Evolutionary conservation across 2,329 filamentous ascomycete genomes (phyloP).

Genomic region (Aspergillus texensis): DNA sequence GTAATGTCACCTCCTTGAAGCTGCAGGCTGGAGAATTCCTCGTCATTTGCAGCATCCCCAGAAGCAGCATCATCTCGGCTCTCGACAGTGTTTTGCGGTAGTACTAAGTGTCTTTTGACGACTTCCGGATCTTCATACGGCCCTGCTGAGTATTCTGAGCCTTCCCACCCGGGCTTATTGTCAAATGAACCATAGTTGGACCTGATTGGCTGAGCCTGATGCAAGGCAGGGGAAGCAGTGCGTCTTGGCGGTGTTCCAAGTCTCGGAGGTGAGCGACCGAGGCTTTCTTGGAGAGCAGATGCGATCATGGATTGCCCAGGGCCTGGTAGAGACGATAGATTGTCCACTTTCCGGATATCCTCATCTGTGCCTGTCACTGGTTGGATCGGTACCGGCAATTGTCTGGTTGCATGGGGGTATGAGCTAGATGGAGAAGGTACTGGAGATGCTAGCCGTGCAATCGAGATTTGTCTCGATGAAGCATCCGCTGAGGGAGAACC

Average conservation of each 20-base stretch:
- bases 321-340: constrained; percentile 65
- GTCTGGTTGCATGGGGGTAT: constrained; percentile 35
- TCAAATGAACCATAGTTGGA: constrained; percentile 88
- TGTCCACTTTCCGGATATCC: constrained; percentile 62
- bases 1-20: constrained; percentile 95
- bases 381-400: constrained; percentile 45
- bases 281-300: constrained; percentile 76
- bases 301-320: constrained; percentile 87
- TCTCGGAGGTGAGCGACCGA: constrained; percentile 55
- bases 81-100: constrained; percentile 56
- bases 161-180: constrained; percentile 58
- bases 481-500: constrained; percentile 46
- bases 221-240: constrained; percentile 61
- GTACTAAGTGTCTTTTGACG: constrained; percentile 83
- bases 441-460: constrained; percentile 58
- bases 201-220: constrained; percentile 56
- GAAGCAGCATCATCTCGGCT: constrained; percentile 34
- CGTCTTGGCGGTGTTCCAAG: constrained; percentile 52
- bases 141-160: constrained; percentile 51
- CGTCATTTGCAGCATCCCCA: constrained; percentile 52
- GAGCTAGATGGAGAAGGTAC: constrained; percentile 51
- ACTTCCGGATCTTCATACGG: constrained; percentile 89
- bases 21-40: constrained; percentile 90
- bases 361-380: constrained; percentile 59
- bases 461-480: constrained; percentile 54